A percentile compares a stretch with the other conserved stretches of the same genome.
Evolutionary conservation across 352 stramenopile species (phyloP).

Genomic region (Salisapilia sapeloensis): DNA sequence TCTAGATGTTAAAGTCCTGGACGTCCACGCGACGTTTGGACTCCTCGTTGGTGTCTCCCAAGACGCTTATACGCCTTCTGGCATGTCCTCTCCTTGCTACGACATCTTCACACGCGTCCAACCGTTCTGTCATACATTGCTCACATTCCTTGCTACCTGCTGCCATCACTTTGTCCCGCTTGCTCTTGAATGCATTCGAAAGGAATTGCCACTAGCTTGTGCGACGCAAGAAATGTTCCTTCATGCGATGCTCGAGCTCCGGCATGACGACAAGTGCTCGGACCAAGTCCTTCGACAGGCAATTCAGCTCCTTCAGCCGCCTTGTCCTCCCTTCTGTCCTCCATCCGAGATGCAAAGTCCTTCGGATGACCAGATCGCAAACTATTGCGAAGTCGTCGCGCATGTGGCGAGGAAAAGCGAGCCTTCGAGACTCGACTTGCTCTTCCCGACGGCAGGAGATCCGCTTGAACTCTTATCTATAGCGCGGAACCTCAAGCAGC

Average conservation of each 20-base stretch:
- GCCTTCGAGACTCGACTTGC: slow-evolving; percentile 40
- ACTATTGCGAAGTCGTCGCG: slow-evolving; percentile 75
- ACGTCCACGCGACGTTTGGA: slow-evolving; percentile 42
- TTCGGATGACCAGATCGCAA: slow-evolving; percentile 25
- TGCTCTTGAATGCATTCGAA: slow-evolving; percentile 26
- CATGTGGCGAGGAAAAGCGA: slow-evolving; percentile 75
- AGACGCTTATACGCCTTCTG: slow-evolving; percentile 62
- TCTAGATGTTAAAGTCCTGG: slow-evolving; percentile 50
- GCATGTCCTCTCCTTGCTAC: slow-evolving; percentile 38
- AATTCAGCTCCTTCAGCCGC: slow-evolving; percentile 30
- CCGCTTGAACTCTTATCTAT: slow-evolving; percentile 39
- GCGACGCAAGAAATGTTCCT: slow-evolving; percentile 67
- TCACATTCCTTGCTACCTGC: slow-evolving; percentile 57
- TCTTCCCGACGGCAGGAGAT: slow-evolving; percentile 56
- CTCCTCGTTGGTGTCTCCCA: slow-evolving; percentile 62
- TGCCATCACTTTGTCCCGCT: too few relatives aligned
- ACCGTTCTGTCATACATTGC: slow-evolving; percentile 57
- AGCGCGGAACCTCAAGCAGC: slow-evolving; percentile 43
- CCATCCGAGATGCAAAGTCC: background rate
- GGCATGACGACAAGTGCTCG: slow-evolving; percentile 24
- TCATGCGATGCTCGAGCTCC: slow-evolving; percentile 59
- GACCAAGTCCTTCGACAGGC: slow-evolving; percentile 19
- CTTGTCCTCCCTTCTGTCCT: background rate
- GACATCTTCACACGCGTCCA: slow-evolving; percentile 65
- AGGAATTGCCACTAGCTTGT: slow-evolving; percentile 39